Percentiles rank a stretch among this genome's conserved stretches.
Conservation (phyloP, 768 basidiomycete species). For the Floccularia luteovirens region DNA sequence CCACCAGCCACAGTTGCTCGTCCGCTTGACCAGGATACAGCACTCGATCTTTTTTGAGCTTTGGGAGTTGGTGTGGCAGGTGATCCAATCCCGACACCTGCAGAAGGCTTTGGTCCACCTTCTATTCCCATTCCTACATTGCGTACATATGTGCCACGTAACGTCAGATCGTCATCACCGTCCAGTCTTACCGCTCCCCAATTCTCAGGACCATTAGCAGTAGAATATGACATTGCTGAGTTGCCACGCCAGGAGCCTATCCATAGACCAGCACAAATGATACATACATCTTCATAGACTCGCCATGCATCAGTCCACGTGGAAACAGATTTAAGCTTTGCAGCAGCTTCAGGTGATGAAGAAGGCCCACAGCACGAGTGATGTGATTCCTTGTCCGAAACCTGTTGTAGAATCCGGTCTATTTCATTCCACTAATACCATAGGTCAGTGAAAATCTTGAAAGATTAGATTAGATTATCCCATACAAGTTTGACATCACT, state of each 20-base stretch:
- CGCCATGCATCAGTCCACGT: slow-evolving; percentile 73
- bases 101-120: slow-evolving; percentile 38
- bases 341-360: slow-evolving; percentile 14
- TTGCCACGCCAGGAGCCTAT: slow-evolving; percentile 58
- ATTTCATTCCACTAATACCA: slow-evolving; percentile 60
- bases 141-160: slow-evolving; percentile 35
- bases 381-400: slow-evolving; percentile 24
- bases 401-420: slow-evolving; percentile 57
- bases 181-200: slow-evolving; percentile 57
- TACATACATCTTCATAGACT: slow-evolving; percentile 79
- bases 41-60: slow-evolving; percentile 35
- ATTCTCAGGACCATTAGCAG: slow-evolving; percentile 36
- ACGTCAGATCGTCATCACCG: slow-evolving; percentile 55
- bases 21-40: slow-evolving; percentile 42
- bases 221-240: slow-evolving; percentile 39
- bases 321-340: slow-evolving; percentile 32
- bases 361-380: slow-evolving; percentile 29
- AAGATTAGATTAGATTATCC: slow-evolving; percentile 8
- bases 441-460: slow-evolving; percentile 1
- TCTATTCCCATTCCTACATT: slow-evolving; percentile 68
- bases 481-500: slow-evolving; percentile 71
- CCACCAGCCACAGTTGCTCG: slow-evolving; percentile 21
- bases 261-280: slow-evolving; percentile 81
- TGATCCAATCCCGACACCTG: slow-evolving; percentile 13
- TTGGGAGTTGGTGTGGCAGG: slow-evolving; percentile 19